Conservation (phyloP, 768 basidiomycete species). For the Amanita fuliginea region DNA sequence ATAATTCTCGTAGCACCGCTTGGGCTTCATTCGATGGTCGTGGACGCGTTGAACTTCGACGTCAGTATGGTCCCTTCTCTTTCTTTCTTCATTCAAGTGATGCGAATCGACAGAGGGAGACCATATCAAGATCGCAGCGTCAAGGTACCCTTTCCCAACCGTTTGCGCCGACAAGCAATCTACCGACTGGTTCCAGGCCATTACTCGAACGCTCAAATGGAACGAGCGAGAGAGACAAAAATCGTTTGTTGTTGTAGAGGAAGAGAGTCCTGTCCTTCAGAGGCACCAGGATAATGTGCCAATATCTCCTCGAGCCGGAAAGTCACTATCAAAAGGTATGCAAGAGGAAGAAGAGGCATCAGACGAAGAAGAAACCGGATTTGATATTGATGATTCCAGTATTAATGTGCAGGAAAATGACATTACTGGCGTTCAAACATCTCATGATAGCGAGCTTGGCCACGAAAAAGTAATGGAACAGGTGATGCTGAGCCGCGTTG, state of each 20-base stretch:
- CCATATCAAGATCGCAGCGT: conserved; percentile 96
- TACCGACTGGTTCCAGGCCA: conserved; percentile 97
- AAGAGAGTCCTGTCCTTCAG: conserved; percentile 46
- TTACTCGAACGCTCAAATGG: conserved; percentile 96
- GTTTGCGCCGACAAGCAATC: conserved; percentile 97
- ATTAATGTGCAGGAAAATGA: not conserved
- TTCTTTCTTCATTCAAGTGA: conserved; percentile 5
- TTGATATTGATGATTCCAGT: conserved; percentile 84
- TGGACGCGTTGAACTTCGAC: conserved; percentile 90
- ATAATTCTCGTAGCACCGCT: conserved; percentile 94
- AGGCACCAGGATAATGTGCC: conserved; percentile 6
- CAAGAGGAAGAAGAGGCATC: conserved; percentile 36
- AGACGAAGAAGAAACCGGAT: conserved; percentile 56
- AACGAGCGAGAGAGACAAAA: conserved; percentile 98
- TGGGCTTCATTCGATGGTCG: conserved; percentile 99
- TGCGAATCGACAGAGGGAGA: conserved; percentile 69
- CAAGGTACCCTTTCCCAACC: conserved; percentile 96
- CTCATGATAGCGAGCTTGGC: not conserved
- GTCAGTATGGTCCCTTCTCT: conserved; percentile 37
- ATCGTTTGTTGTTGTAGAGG: conserved; percentile 94
- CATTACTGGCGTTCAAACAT: not conserved
- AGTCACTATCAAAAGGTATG: conserved; percentile 9
- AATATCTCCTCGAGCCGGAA: conserved; percentile 29
- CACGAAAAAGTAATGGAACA: conserved; percentile 9
- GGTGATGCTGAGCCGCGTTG: conserved; percentile 21